Base-by-base conservation (phyloP, 2,329 filamentous ascomycete genomes). In the Didymella glomerata region DNA sequence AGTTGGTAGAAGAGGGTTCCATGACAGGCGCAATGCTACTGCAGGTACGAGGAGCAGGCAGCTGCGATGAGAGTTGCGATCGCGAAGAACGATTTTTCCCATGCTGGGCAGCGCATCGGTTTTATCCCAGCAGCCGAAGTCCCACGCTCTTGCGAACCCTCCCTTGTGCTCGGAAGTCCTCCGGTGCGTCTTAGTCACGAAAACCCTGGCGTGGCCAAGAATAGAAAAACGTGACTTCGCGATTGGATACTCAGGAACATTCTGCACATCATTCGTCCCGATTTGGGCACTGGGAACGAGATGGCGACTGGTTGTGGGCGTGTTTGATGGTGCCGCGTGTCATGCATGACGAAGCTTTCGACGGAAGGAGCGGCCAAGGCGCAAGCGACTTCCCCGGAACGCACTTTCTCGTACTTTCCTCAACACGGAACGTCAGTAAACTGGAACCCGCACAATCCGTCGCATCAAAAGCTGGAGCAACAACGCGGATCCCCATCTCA, bases 1-100 rank as follows among this genome's bases (percentile, higher is more conserved):
- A 60, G 24, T 61, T 57, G 40, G 63, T 62, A 5, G 62, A 63
- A 7, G 61, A 63, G 40, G 59, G 60, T 46, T 65, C 63, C 67
- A 69, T 69, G 57, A 52, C 44, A 46, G 40, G 40, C 46, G 50
- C 22, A 30, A 50, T 54, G 49, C 55, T 58, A 48, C 55, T 49
- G 55, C 44, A 58, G 30, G 44, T 38, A 41, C 24, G 13, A 50
- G 6, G 18, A 53, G 30, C 45, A 48, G 45, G 25, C 45, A 16
- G 42, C 10, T 47, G 27, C 46, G 24, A 44, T 27, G 25, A 8
- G 11, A 41, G 16, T 13, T 4, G 30, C 40, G 27, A 47, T 32
- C n/a, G 9, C 16, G 11, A 24, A 36, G 32, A 24, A 34, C 42
- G 9, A 16, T 6, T 40, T 45, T 40, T 11, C 9, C 18, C 30